Evolutionary conservation across 192 early-diverging fungal genomes (phyloP), one percentile per base, ranked within the genome.

Genomic region (Mycoemilia scoparia): DNA sequence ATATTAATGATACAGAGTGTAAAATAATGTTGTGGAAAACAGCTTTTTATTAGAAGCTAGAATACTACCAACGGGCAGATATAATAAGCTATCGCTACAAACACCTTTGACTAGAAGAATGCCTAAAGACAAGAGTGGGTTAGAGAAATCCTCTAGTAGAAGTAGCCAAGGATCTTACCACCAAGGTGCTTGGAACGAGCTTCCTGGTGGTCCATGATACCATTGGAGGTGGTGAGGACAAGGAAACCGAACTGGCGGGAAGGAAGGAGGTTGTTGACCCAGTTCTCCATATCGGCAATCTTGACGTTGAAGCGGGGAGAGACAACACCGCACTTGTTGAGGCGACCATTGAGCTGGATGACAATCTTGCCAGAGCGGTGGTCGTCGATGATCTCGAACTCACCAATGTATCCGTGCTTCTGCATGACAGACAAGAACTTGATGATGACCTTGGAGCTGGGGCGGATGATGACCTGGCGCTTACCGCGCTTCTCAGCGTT

Each of bases 201-300:
- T 74, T 98, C 89, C 58, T 87, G 84, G 69, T 95, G 89, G 73
- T 98, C 93, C 82, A 98, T 98, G 67, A 98, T 93, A 69, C 93
- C 93, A 43, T 79, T 70, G 32, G 83, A 82, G 57, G 87, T 85
- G 64, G 87, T 87, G 47, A 84, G 60, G 41, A 79, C 81, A 35
- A 97, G 71, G 73, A 70, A 87, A 59, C 93, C 89, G 68, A 97
- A 93, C 66, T 93, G 93, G 78, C 93, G 87, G 36, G 93, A 88
- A 41, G 89, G 93, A 45, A 97, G 74, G 51, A 97, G 76, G 71
- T 90, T 82, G 67, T 77, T 73, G 57, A 87, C 77, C 87, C 86
- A 93, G 68, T 84, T 88, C 69, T 97, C 93, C 45, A 97, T 69
- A 46, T 90, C 83, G 51, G 68, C 59, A 43, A 87, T 64, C 76